Conservation (phyloP, 345 rosid species). For the Salix koriyanagi region DNA sequence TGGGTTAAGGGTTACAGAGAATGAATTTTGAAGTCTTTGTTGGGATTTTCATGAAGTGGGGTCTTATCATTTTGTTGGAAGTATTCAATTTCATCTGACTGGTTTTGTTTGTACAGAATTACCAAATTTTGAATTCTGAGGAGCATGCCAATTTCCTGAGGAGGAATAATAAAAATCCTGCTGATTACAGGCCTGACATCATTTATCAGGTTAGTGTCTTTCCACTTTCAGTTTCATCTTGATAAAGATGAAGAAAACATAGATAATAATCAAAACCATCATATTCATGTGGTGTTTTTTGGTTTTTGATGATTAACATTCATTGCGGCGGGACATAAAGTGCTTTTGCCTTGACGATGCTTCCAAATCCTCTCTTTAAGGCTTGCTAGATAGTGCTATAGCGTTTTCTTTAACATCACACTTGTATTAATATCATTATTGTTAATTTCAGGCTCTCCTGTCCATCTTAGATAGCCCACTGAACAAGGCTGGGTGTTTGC, state of each 20-base stretch:
- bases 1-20: too few species aligned
- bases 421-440: not conserved
- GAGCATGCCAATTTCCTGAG: slow-evolving; percentile 77
- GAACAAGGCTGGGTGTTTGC: slow-evolving; percentile 79
- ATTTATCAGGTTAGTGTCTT: slow-evolving; percentile 56
- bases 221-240: too few species aligned
- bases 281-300: too few species aligned
- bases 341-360: too few species aligned
- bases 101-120: slow-evolving; percentile 44
- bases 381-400: too few species aligned
- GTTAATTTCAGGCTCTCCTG: slow-evolving; percentile 56
- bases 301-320: too few species aligned
- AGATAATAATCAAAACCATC: too few species aligned
- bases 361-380: too few species aligned
- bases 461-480: slow-evolving; percentile 80
- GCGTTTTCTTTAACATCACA: too few species aligned
- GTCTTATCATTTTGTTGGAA: not conserved
- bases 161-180: slow-evolving; percentile 67
- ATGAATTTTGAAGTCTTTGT: too few species aligned
- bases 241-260: too few species aligned
- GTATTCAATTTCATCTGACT: not conserved
- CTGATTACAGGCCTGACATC: slow-evolving; percentile 82
- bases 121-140: slow-evolving; percentile 81
- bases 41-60: not conserved
- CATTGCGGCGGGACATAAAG: too few species aligned